These are phyloP conservation scores for Thamnidium elegans DNA, from an alignment of 192 early-diverging fungal genomes.

Conservation along the genomic window DNA sequence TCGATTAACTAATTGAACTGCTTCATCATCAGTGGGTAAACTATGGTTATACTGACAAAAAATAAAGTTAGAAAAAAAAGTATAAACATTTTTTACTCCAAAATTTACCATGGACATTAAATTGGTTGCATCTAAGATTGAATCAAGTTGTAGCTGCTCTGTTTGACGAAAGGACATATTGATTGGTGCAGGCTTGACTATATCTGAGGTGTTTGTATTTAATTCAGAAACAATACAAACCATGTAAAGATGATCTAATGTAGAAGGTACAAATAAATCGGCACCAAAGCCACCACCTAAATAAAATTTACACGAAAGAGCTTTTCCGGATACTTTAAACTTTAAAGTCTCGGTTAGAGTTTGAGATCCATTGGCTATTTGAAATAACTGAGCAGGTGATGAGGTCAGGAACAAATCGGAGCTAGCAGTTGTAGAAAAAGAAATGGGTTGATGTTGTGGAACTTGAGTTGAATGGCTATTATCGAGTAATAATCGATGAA, in stretches of 20 bases:
- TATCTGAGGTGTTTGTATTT: neutral
- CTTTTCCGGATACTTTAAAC: conserved; percentile 36
- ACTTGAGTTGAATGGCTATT: conserved; percentile 26
- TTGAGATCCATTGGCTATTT: conserved; percentile 40
- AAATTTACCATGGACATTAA: too few species aligned
- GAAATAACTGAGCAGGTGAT: conserved; percentile 36
- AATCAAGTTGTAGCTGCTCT: too few species aligned
- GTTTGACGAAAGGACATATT: neutral
- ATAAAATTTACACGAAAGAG: conserved; percentile 43
- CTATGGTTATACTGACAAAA: too few species aligned
- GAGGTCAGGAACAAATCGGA: conserved; percentile 17
- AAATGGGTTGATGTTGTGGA: conserved; percentile 19
- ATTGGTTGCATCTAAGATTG: too few species aligned
- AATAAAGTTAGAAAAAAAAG: too few species aligned
- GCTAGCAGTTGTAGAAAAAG: conserved; percentile 21
- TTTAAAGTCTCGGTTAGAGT: conserved; percentile 45
- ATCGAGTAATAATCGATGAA: conserved; percentile 40
- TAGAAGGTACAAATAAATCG: conserved; percentile 42
- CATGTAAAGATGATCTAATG: conserved; percentile 46
- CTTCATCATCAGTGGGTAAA: too few species aligned
- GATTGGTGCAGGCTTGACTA: neutral
- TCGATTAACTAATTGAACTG: too few species aligned
- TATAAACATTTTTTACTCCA: too few species aligned
- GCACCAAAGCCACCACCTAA: conserved; percentile 58
- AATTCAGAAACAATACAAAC: conserved; percentile 28